Percentiles rank a stretch among this genome's conserved stretches.
Conservation (phyloP, 257 asterid species). For the Penstemon davidsonii region DNA sequence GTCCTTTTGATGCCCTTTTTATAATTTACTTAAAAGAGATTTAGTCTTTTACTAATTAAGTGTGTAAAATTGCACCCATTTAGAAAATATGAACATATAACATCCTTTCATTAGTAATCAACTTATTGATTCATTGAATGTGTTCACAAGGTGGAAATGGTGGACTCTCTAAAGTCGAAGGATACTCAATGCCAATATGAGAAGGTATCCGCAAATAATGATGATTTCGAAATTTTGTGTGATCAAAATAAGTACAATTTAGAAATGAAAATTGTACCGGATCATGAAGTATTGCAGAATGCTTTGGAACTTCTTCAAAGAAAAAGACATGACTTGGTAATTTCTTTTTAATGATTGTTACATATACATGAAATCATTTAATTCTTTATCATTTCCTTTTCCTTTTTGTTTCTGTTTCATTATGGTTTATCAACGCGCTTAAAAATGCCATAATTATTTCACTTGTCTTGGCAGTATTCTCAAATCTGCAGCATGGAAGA, state of each 20-base stretch:
- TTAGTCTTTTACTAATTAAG: too few relatives aligned
- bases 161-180: slow-evolving; percentile 16
- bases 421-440: not conserved
- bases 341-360: not conserved
- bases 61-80: too few relatives aligned
- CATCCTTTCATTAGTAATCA: not conserved
- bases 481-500: slow-evolving; percentile 30
- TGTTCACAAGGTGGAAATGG: slow-evolving; percentile 32
- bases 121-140: slow-evolving; percentile 5
- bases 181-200: slow-evolving; percentile 14
- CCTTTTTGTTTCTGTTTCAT: not conserved
- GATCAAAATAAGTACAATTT: slow-evolving; percentile 22
- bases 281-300: slow-evolving; percentile 37
- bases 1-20: too few relatives aligned
- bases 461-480: slow-evolving; percentile 32
- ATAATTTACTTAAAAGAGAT: too few relatives aligned
- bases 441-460: not conserved
- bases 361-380: not conserved
- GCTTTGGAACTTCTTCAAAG: slow-evolving; percentile 46
- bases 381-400: too few relatives aligned
- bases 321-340: slow-evolving; percentile 56
- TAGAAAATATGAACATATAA: too few relatives aligned
- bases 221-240: slow-evolving; percentile 14
- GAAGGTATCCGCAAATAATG: slow-evolving; percentile 26
- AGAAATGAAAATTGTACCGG: slow-evolving; percentile 21